Evolutionary conservation across 2,329 filamentous ascomycete genomes (phyloP).

Genomic region (Fusarium tricinctum): DNA sequence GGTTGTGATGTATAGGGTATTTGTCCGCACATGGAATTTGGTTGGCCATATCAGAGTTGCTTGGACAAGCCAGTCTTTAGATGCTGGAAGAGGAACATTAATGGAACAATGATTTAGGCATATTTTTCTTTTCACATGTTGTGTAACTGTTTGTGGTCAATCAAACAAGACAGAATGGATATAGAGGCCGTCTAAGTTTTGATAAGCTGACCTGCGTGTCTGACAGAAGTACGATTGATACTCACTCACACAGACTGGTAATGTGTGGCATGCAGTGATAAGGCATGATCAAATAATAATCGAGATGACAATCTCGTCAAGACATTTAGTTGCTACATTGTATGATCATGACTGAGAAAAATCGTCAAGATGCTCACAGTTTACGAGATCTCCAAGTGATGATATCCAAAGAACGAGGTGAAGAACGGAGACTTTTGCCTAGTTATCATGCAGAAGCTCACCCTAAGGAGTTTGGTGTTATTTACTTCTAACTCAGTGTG

Average conservation of each 20-base stretch:
- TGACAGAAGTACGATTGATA: background rate
- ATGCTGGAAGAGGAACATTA: background rate
- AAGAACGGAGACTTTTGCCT: background rate
- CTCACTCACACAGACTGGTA: background rate
- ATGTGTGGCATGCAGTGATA: background rate
- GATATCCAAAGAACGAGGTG: background rate
- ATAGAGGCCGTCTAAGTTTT: background rate
- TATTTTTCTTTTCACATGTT: background rate
- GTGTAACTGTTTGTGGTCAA: background rate
- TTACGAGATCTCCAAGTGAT: background rate
- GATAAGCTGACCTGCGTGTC: background rate
- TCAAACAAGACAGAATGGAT: too few relatives aligned
- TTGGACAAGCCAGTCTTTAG: background rate
- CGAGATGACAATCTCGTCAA: background rate
- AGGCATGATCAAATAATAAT: too few relatives aligned
- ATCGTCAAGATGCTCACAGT: background rate
- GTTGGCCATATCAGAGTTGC: background rate
- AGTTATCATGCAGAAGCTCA: background rate
- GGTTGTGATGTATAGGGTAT: background rate
- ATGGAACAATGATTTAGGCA: background rate
- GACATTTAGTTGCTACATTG: background rate
- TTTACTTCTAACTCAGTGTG: background rate
- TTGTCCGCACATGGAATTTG: background rate
- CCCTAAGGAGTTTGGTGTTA: background rate
- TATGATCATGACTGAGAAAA: too few relatives aligned